Percentiles rank a stretch among this genome's conserved stretches.
phyloP scores from a whole-genome alignment of 306 rosid species.

The Cucurbita maxima region DNA sequence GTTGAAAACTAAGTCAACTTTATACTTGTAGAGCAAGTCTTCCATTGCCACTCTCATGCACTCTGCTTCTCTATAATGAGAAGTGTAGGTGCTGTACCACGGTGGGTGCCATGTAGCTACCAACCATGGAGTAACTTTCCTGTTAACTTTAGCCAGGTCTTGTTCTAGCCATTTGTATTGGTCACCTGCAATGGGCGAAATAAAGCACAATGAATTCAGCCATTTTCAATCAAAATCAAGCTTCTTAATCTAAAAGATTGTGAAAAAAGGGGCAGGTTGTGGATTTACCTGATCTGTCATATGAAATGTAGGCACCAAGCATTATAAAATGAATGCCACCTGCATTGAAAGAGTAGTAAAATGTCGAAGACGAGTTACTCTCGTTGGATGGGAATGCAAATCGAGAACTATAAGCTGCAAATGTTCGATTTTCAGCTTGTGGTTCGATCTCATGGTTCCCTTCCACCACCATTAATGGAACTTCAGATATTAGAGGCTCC shows the following conservation, averaged over 20 bases:
- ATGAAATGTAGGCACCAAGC: slow-evolving; percentile 59
- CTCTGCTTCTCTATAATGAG: slow-evolving; percentile 87
- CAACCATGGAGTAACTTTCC: slow-evolving; percentile 85
- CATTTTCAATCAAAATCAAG: neutral
- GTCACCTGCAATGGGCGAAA: slow-evolving; percentile 26
- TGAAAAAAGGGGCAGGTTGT: neutral
- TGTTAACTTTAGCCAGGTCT: slow-evolving; percentile 59
- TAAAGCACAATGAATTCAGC: neutral
- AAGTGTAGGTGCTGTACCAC: slow-evolving; percentile 77
- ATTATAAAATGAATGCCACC: slow-evolving; percentile 86
- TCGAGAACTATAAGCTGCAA: slow-evolving; percentile 67
- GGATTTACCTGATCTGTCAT: slow-evolving; percentile 43
- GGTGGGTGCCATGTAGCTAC: slow-evolving; percentile 84
- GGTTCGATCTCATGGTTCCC: slow-evolving; percentile 84
- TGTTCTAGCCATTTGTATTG: slow-evolving; percentile 74
- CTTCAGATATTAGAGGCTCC: slow-evolving; percentile 62
- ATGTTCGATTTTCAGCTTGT: slow-evolving; percentile 54
- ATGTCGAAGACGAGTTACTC: slow-evolving; percentile 57
- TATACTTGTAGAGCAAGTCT: slow-evolving; percentile 47
- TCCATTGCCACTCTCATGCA: slow-evolving; percentile 84
- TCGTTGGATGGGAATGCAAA: slow-evolving; percentile 74
- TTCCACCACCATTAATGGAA: slow-evolving; percentile 75
- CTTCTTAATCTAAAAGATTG: neutral
- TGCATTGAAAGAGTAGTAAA: slow-evolving; percentile 78
- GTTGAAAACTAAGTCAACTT: slow-evolving; percentile 73